phyloP scores from a whole-genome alignment of 768 basidiomycete genomes.

The Russula griseocarnosa region DNA sequence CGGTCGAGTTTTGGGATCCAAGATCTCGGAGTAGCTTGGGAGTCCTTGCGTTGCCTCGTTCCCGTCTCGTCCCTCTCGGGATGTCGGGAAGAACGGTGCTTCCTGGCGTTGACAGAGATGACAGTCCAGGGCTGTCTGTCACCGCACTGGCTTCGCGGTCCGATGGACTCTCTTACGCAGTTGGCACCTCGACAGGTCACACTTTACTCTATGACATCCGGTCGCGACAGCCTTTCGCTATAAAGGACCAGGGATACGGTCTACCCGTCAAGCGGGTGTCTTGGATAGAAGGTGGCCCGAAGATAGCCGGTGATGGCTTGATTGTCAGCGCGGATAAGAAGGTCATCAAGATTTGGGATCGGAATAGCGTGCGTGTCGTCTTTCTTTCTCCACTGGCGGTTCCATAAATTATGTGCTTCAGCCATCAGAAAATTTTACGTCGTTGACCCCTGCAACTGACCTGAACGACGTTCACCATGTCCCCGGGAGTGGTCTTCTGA shows the following conservation, averaged over 20 bases:
- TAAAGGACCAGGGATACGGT: constrained; percentile 97
- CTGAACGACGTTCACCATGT: constrained; percentile 90
- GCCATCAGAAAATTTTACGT: constrained; percentile 84
- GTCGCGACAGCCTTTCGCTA: constrained; percentile 71
- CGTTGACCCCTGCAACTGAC: constrained; percentile 86
- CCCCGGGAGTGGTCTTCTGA: constrained; percentile 80
- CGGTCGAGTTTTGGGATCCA: constrained; percentile 95
- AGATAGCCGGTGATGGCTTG: constrained; percentile 83
- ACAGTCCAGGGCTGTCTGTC: constrained; percentile 47
- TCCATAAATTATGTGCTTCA: constrained; percentile 34
- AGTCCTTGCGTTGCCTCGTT: constrained; percentile 55
- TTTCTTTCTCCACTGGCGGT: constrained; percentile 36
- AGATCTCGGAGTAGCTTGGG: constrained; percentile 77
- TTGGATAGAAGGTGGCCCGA: constrained; percentile 86
- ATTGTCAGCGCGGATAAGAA: constrained; percentile 93
- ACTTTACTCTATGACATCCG: constrained; percentile 93
- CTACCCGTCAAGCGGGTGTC: constrained; percentile 76
- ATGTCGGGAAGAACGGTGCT: constrained; percentile 34
- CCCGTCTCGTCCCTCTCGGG: constrained; percentile 46
- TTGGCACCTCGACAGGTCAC: constrained; percentile 94
- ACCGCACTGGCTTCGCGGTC: constrained; percentile 81
- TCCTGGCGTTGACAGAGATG: constrained; percentile 38
- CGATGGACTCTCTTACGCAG: constrained; percentile 90
- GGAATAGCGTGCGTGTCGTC: constrained; percentile 59
- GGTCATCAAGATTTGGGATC: constrained; percentile 96